Conservation (phyloP, 1,139 yeast genomes). For the Geotrichum carabidarum region DNA sequence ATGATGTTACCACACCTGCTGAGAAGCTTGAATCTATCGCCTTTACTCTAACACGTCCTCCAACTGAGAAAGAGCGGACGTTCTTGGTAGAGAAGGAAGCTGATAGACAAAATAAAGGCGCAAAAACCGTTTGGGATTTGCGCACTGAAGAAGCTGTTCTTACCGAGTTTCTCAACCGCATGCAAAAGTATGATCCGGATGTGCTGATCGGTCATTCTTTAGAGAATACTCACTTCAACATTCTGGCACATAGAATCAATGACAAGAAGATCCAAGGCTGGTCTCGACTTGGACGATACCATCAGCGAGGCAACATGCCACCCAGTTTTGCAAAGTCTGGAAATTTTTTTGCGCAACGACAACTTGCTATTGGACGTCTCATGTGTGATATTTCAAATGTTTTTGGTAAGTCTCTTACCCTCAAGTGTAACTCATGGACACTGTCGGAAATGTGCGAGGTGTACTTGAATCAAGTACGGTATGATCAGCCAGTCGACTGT, state of each 20-base stretch:
- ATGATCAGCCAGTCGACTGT: constrained; percentile 70
- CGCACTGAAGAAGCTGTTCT: constrained; percentile 72
- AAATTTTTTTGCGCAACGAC: constrained; percentile 49
- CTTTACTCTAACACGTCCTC: constrained; percentile 72
- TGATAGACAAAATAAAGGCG: constrained; percentile 14
- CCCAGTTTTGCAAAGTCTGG: constrained; percentile 54
- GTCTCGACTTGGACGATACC: constrained; percentile 71
- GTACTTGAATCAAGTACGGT: constrained; percentile 56
- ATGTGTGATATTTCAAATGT: constrained; percentile 91
- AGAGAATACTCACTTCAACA: constrained; percentile 73
- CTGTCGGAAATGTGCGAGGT: constrained; percentile 84
- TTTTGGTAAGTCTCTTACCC: constrained; percentile 87
- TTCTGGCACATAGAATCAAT: constrained; percentile 74
- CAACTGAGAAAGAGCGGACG: constrained; percentile 52
- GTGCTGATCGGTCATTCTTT: constrained; percentile 82
- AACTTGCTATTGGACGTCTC: constrained; percentile 78
- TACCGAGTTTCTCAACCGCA: constrained; percentile 58
- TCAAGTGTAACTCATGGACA: constrained; percentile 96
- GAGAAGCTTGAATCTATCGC: constrained; percentile 32
- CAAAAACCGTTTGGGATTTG: constrained; percentile 24
- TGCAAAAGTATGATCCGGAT: constrained; percentile 81
- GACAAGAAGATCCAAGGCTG: constrained; percentile 69
- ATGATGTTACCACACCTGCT: constrained; percentile 46
- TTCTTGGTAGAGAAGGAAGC: constrained; percentile 57
- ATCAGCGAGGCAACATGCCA: constrained; percentile 59